These are phyloP conservation scores for Trichoderma sp. DNA, from an alignment of 2,329 filamentous ascomycete genomes.

Conservation along the genomic window DNA sequence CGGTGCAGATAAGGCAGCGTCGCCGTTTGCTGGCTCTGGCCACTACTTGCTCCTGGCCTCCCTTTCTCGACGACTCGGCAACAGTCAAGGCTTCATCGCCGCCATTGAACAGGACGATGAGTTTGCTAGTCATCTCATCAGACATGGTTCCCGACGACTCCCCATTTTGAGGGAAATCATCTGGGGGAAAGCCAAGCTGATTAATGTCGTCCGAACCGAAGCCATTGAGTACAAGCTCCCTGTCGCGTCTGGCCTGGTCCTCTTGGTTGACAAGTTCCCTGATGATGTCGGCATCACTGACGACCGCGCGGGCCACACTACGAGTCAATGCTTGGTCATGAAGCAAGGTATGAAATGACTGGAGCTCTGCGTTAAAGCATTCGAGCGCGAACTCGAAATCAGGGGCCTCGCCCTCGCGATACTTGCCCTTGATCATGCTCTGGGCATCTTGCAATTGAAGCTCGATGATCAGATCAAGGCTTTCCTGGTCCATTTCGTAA, in stretches of 20 bases:
- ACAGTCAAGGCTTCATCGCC: background rate
- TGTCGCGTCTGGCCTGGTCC: conserved; percentile 4
- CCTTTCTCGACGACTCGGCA: background rate
- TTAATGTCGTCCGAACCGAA: background rate
- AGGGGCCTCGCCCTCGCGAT: conserved; percentile 15
- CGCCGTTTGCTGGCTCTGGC: background rate
- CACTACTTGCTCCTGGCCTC: background rate
- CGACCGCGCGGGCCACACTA: conserved; percentile 26
- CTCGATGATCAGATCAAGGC: conserved; percentile 25
- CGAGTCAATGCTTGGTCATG: conserved; percentile 24
- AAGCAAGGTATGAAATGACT: background rate
- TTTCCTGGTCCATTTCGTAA: conserved; percentile 19
- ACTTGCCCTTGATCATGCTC: conserved; percentile 23
- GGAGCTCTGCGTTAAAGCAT: conserved; percentile 24
- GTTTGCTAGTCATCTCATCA: conserved; percentile 13
- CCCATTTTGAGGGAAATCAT: background rate
- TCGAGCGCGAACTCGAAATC: conserved; percentile 23
- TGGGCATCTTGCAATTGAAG: conserved; percentile 26
- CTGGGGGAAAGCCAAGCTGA: background rate
- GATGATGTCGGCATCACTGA: conserved; percentile 23
- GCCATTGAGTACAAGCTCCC: background rate
- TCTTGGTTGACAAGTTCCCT: background rate
- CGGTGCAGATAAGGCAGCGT: conserved; percentile 5
- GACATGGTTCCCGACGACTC: background rate
- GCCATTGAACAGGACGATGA: background rate